Base-by-base conservation (phyloP, 2,329 filamentous ascomycete species). In the Chalara sp. region DNA sequence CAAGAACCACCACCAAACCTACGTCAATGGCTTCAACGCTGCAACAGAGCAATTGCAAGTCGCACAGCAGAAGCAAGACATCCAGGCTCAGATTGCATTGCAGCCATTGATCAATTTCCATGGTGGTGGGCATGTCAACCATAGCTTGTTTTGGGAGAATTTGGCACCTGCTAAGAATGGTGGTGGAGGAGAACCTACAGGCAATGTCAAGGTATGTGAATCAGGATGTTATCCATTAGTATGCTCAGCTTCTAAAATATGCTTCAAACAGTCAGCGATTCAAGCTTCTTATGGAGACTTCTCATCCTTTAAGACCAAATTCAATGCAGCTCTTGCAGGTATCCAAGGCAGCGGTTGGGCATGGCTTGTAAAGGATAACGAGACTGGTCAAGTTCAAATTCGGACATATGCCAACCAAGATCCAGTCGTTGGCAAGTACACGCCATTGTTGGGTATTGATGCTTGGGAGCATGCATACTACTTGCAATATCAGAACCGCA, bases 381-480 rank as follows among this genome's bases (percentile, higher is more conserved):
- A 76, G 64, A 79, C 75, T 5, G 71, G 73, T 8, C 68, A 67
- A 50, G 73, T 89, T 46, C 70, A 74, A 56, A 76, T 89, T 59
- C 80, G 81, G 61, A 87, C 88, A 47, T 72, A 89, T 76, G 75
- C 87, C 72, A 95, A 95, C 76, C 89, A 95, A 75, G 89, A 95
- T 69, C 87, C 91, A 30, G 87, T 96, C 32, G 80, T 89, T 11
- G 90, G 90, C 46, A 86, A 86, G 68, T 89, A 86, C 67, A 78
- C 83, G 63, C 91, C 91, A 37, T 76, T 96, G 46, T 74, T 96
- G 44, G 91, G 91, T 51, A 86, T 96, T 64, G 91, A 96, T 74
- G 91, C 90, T 49, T 96, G 90, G 90, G 90, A 96, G 78, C 90
- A 96, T 72, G 90, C 90, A 48, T 95, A 95, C 77, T 95, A 95